A percentile compares a stretch with the other conserved stretches of the same genome.
Conservation (phyloP, 2,329 filamentous ascomycete species). For the Fusarium brachygibbosum region DNA sequence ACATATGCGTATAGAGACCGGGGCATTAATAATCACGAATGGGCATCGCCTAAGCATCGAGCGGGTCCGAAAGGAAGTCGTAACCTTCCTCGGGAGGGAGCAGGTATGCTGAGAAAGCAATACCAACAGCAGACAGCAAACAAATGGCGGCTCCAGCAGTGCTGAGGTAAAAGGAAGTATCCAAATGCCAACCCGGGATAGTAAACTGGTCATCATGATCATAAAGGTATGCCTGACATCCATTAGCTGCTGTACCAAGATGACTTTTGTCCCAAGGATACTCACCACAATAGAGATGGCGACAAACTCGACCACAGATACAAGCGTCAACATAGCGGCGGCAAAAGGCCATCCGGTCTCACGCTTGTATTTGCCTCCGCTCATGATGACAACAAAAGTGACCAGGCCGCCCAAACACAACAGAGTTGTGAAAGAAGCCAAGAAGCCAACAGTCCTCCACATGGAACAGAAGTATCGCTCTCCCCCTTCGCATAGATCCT, state of each 20-base stretch:
- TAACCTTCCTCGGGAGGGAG: constrained; percentile 88
- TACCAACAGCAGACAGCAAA: constrained; percentile 66
- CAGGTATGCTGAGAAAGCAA: constrained; percentile 76
- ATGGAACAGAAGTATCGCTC: constrained; percentile 87
- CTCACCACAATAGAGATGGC: constrained; percentile 87
- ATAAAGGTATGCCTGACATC: constrained; percentile 79
- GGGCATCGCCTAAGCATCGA: constrained; percentile 61
- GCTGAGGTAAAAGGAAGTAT: constrained; percentile 81
- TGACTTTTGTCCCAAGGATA: constrained; percentile 34
- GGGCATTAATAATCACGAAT: neutral
- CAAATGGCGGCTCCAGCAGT: constrained; percentile 68
- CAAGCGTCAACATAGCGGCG: constrained; percentile 72
- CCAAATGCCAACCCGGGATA: constrained; percentile 82
- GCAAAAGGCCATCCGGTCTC: constrained; percentile 87
- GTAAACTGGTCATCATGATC: constrained; percentile 87
- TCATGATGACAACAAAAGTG: constrained; percentile 80
- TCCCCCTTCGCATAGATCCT: constrained; percentile 54
- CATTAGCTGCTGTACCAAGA: constrained; percentile 13
- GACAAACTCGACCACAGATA: constrained; percentile 78
- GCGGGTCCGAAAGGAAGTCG: constrained; percentile 71
- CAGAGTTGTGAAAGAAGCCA: constrained; percentile 88
- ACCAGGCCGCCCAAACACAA: constrained; percentile 85
- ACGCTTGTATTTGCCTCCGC: constrained; percentile 82
- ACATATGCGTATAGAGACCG: constrained; percentile 1
- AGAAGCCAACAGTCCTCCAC: constrained; percentile 90